These are phyloP conservation scores for Sarcodon aspratus DNA, from an alignment of 768 basidiomycete genomes.

Conservation along the genomic window DNA sequence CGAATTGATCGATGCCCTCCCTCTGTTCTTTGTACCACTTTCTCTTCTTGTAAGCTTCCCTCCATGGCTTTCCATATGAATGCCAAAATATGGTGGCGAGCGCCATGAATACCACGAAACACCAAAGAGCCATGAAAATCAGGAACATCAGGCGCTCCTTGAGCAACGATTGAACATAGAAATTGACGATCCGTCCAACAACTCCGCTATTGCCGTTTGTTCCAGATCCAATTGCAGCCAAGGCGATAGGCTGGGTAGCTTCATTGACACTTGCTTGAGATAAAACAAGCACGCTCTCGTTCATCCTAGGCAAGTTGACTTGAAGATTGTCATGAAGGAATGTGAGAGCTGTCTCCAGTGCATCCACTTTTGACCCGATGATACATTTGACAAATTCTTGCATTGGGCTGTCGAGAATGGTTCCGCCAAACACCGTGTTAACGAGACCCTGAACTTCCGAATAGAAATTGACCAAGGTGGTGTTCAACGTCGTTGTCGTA, in stretches of 20 bases:
- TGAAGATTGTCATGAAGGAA: slow-evolving; percentile 85
- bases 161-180: slow-evolving; percentile 61
- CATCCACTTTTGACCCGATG: slow-evolving; percentile 83
- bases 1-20: slow-evolving; percentile 32
- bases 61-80: slow-evolving; percentile 38
- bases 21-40: slow-evolving; percentile 44
- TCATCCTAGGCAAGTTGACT: slow-evolving; percentile 70
- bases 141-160: slow-evolving; percentile 78
- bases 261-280: slow-evolving; percentile 65
- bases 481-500: slow-evolving; percentile 81
- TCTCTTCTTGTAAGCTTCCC: slow-evolving; percentile 35
- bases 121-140: slow-evolving; percentile 80
- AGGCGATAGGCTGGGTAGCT: slow-evolving; percentile 67
- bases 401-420: slow-evolving; percentile 69
- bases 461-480: slow-evolving; percentile 81
- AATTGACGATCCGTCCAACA: slow-evolving; percentile 59
- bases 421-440: slow-evolving; percentile 70
- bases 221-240: slow-evolving; percentile 64
- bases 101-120: slow-evolving; percentile 72
- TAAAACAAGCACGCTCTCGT: slow-evolving; percentile 64
- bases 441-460: slow-evolving; percentile 73
- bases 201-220: slow-evolving; percentile 44
- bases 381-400: slow-evolving; percentile 85
- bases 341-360: slow-evolving; percentile 78
- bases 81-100: slow-evolving; percentile 63